Percentiles rank a stretch among this genome's conserved stretches.
These are phyloP conservation scores for Omphalotus guepiniiformis DNA, from an alignment of 768 basidiomycete species.

Conservation along the genomic window DNA sequence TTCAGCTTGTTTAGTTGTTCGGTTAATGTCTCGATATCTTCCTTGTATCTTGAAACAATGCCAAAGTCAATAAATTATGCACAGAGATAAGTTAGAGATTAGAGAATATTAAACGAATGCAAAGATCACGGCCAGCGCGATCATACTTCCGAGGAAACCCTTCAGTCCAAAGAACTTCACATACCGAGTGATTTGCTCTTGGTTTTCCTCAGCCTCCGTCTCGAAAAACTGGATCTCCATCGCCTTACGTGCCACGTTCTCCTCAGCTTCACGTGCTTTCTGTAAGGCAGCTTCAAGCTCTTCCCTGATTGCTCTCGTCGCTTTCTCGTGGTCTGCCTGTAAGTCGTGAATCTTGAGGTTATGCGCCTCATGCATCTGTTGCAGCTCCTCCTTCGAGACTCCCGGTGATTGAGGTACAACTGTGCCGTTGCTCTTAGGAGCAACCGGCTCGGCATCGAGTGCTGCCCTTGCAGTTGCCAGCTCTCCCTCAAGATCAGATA, in stretches of 20 bases:
- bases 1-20: slow-evolving; percentile 31
- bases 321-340: slow-evolving; percentile 61
- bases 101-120: slow-evolving; percentile 39
- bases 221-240: slow-evolving; percentile 84
- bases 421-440: slow-evolving; percentile 55
- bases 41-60: slow-evolving; percentile 53
- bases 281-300: slow-evolving; percentile 51
- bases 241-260: slow-evolving; percentile 61
- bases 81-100: slow-evolving; percentile 17
- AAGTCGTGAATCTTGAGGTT: slow-evolving; percentile 76
- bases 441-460: slow-evolving; percentile 40
- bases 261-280: slow-evolving; percentile 51
- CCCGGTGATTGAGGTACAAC: slow-evolving; percentile 37
- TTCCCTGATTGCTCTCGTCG: slow-evolving; percentile 45
- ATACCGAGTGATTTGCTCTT: slow-evolving; percentile 77
- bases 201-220: slow-evolving; percentile 71
- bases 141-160: slow-evolving; percentile 46
- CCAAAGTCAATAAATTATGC: slow-evolving; percentile 34
- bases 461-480: slow-evolving; percentile 60
- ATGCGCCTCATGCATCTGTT: slow-evolving; percentile 78
- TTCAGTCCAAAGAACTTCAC: slow-evolving; percentile 58
- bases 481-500: slow-evolving; percentile 80
- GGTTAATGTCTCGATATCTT: slow-evolving; percentile 51
- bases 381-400: slow-evolving; percentile 74
- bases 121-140: slow-evolving; percentile 53